Evolutionary conservation across 164 flowering plant genomes (phyloP).

Genomic region (Sedum album): DNA sequence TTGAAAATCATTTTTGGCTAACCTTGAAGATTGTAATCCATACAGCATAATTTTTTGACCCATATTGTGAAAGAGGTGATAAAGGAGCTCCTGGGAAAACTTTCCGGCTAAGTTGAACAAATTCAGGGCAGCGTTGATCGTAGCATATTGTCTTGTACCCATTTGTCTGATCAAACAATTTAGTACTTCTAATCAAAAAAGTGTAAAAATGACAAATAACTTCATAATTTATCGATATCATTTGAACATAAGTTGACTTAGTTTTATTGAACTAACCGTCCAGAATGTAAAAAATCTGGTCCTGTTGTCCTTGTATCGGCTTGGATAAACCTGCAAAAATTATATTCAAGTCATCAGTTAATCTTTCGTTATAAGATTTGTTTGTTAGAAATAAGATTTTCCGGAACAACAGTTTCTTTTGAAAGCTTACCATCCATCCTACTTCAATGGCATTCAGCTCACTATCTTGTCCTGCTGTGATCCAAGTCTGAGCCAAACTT

Average conservation of each 20-base stretch:
- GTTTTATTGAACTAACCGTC: conserved; percentile 15
- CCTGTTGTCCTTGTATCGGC: conserved; percentile 9
- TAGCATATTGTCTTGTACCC: conserved; percentile 18
- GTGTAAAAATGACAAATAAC: too few species aligned
- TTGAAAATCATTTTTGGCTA: not conserved
- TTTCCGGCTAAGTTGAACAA: conserved; percentile 17
- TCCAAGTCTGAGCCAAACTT: conserved; percentile 5
- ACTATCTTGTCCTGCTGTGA: not conserved
- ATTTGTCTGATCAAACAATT: conserved; percentile 10
- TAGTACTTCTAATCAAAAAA: too few species aligned
- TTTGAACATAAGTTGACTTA: too few species aligned
- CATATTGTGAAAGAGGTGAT: conserved; percentile 12
- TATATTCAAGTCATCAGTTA: not conserved
- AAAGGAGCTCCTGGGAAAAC: conserved; percentile 14
- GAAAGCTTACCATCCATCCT: not conserved
- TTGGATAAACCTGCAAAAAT: conserved; percentile 17
- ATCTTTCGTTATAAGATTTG: not conserved
- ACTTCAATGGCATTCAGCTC: not conserved
- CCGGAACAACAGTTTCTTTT: not conserved
- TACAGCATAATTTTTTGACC: conserved; percentile 4
- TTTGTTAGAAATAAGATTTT: not conserved
- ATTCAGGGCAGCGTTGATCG: conserved; percentile 20
- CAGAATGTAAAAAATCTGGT: conserved; percentile 18
- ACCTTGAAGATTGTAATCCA: conserved; percentile 14
- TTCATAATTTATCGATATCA: not conserved